phyloP scores from a whole-genome alignment of 352 stramenopile genomes.

The Pythium dissotocum region DNA sequence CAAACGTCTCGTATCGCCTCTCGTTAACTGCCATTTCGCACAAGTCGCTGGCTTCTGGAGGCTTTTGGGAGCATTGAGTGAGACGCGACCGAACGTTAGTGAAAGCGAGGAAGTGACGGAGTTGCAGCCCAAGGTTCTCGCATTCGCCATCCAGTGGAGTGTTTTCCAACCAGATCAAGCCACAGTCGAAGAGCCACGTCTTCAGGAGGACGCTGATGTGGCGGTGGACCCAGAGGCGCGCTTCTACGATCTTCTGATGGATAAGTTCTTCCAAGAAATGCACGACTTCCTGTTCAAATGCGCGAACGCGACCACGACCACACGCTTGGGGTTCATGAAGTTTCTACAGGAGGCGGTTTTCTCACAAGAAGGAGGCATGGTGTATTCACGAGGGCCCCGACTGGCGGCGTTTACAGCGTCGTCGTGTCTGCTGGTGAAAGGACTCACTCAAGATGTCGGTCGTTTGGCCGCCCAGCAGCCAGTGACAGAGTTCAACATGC shows the following conservation, averaged over 20 bases:
- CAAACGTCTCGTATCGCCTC: neutral
- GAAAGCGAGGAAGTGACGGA: conserved; percentile 14
- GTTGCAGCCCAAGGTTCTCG: conserved; percentile 33
- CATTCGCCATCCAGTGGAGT: conserved; percentile 29
- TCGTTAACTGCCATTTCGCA: conserved; percentile 59
- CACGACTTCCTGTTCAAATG: conserved; percentile 61
- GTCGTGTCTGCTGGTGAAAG: conserved; percentile 45
- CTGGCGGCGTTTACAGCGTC: conserved; percentile 39
- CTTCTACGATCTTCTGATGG: conserved; percentile 59
- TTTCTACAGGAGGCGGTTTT: neutral
- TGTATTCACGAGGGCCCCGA: conserved; percentile 2
- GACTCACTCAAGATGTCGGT: conserved; percentile 34
- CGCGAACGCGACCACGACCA: conserved; percentile 24
- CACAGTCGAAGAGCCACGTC: neutral
- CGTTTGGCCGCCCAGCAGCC: neutral
- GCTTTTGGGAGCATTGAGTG: conserved; percentile 45
- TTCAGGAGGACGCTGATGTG: neutral
- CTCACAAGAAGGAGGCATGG: neutral
- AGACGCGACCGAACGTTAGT: neutral
- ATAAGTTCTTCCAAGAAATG: conserved; percentile 58
- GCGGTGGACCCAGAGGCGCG: neutral
- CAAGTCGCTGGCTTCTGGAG: conserved; percentile 59
- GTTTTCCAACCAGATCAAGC: conserved; percentile 17
- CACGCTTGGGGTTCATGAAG: neutral
- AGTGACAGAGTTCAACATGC: neutral